Base-by-base conservation (phyloP, 768 basidiomycete genomes). In the Zangia roseola region DNA sequence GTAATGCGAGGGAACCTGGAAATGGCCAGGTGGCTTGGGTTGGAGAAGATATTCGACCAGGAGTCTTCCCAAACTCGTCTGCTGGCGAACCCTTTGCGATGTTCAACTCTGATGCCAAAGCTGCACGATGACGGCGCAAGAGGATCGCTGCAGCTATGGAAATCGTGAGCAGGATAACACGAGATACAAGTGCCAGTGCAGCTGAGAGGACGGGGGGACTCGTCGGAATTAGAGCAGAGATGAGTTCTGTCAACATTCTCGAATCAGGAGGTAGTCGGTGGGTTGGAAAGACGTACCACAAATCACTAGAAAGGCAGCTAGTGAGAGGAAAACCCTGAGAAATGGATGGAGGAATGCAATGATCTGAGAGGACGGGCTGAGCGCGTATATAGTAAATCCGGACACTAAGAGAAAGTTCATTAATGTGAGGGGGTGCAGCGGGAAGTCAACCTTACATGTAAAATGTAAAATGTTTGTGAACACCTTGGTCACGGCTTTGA, bases 21-120 rank as follows among this genome's bases (percentile, higher is more conserved):
- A 67, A 67, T 19, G 66, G 66, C 66, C 66, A 69, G 2, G 65
- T 68, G 19, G 47, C 65, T 17, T 47, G 54, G 16, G 65, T 68
- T 23, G 66, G 63, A 30, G 68, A 67, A 20, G 65, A 65, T 28
- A 63, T 56, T 5, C 67, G 55, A 7, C 49, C 45, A 4, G 47
- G 43, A 23, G 37, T 41, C 38, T 45, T 51, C 47, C 23, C 37
- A 30, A 48, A 37, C 6, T 43, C 44, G 17, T 45, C 34, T 20
- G 30, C 31, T 36, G 40, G 17, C 10, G 0, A 5, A 20, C 42
- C 49, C 33, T 63, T 68, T 49, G 63, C 66, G 10, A 33, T 30
- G 26, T 45, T 37, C 37, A n/a, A 4, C 10, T 44, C 40, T 6
- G 31, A 26, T 16, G 37, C 26, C 16, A 24, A 8, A 13, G 41